Conservation (phyloP, 2,329 filamentous ascomycete genomes). For the Microsporum audouinii region DNA sequence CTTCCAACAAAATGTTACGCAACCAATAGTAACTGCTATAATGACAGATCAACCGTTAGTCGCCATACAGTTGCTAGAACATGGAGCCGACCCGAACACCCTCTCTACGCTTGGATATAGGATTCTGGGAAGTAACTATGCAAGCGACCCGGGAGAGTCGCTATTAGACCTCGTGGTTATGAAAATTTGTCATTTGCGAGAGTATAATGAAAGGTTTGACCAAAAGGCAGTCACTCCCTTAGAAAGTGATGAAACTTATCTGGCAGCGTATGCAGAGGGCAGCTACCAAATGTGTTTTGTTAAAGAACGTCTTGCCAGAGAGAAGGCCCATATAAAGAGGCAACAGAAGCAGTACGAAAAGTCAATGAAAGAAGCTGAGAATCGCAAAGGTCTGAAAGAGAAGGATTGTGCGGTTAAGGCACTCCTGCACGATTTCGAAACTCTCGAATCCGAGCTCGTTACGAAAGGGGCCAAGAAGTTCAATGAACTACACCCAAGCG, state of each 20-base stretch:
- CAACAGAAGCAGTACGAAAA: not conserved
- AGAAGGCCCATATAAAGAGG: not conserved
- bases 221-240: not conserved
- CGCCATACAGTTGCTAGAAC: conserved; percentile 48
- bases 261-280: not conserved
- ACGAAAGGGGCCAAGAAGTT: conserved; percentile 56
- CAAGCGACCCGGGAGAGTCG: not conserved
- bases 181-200: not conserved
- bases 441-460: conserved; percentile 44
- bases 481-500: conserved; percentile 42
- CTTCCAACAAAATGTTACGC: not conserved
- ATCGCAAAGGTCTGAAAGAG: not conserved
- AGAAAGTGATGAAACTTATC: conserved; percentile 7
- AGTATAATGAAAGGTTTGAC: not conserved
- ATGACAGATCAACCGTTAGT: conserved; percentile 41
- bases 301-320: not conserved
- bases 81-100: conserved; percentile 55
- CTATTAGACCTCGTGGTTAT: conserved; percentile 8
- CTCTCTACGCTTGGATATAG: conserved; percentile 36
- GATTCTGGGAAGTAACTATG: not conserved
- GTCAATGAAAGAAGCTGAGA: not conserved
- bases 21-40: conserved; percentile 53
- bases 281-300: not conserved
- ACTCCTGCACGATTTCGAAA: conserved; percentile 14
- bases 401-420: not conserved